A percentile compares a stretch with the other conserved stretches of the same genome.
These are phyloP conservation scores for Sporothrix pallida DNA, from an alignment of 2,329 filamentous ascomycete genomes.

Conservation along the genomic window DNA sequence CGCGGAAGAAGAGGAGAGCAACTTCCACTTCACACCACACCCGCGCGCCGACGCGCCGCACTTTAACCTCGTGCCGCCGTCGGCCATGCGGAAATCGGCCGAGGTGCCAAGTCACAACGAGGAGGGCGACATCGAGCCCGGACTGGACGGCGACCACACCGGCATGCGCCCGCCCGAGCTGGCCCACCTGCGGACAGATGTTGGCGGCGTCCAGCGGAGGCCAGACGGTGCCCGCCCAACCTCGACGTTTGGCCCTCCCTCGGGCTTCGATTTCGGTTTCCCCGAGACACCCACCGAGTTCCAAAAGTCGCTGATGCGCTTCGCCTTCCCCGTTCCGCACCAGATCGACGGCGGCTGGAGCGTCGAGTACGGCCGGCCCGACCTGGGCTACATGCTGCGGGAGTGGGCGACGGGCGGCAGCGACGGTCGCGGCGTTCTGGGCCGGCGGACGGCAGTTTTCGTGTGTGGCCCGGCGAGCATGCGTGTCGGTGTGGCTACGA, in stretches of 20 bases:
- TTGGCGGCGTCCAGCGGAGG: slow-evolving; percentile 42
- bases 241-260: slow-evolving; percentile 64
- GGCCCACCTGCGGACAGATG: slow-evolving; percentile 61
- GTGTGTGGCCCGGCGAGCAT: slow-evolving; percentile 89
- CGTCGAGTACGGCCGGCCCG: slow-evolving; percentile 89
- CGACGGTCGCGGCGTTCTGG: slow-evolving; percentile 72
- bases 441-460: slow-evolving; percentile 83
- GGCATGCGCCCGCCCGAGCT: slow-evolving; percentile 56
- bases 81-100: slow-evolving; percentile 32
- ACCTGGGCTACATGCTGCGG: slow-evolving; percentile 84
- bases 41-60: slow-evolving; percentile 58
- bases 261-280: slow-evolving; percentile 80
- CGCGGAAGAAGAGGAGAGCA: slow-evolving; percentile 44
- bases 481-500: slow-evolving; percentile 85
- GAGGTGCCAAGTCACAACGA: slow-evolving; percentile 17
- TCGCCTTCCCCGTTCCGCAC: slow-evolving; percentile 76
- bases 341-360: slow-evolving; percentile 81
- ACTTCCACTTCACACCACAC: slow-evolving; percentile 65
- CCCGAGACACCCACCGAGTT: slow-evolving; percentile 83
- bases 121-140: slow-evolving; percentile 33
- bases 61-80: slow-evolving; percentile 62
- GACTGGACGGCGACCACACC: slow-evolving; percentile 30
- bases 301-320: slow-evolving; percentile 88
- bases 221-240: slow-evolving; percentile 50
- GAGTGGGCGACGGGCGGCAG: slow-evolving; percentile 76